Conservation (phyloP, 2,329 filamentous ascomycete species). For the Alternaria sp. region DNA sequence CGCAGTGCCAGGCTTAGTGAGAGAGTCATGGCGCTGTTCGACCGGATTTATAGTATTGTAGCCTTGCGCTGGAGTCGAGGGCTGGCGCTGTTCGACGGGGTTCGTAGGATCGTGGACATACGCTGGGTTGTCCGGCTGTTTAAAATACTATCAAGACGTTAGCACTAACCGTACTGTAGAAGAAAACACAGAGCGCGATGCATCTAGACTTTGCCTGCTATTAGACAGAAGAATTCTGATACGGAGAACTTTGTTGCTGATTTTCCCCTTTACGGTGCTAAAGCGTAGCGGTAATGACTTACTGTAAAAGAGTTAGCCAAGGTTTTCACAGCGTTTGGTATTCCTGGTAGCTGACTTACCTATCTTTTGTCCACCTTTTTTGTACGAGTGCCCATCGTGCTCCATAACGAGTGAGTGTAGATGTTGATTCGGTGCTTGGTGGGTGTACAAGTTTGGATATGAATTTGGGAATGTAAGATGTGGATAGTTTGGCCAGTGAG, state of each 20-base stretch:
- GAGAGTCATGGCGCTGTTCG: not conserved
- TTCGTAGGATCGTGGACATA: not conserved
- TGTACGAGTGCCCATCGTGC: not conserved
- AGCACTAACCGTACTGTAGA: not conserved
- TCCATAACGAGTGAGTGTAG: not conserved
- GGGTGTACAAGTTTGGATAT: not conserved
- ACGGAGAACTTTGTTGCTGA: not conserved
- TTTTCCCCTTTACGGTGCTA: not conserved
- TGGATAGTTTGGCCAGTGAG: not conserved
- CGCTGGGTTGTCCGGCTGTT: not conserved
- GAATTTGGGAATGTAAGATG: not conserved
- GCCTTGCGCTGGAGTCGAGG: not conserved
- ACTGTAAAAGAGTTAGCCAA: not conserved
- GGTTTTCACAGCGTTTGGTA: not conserved
- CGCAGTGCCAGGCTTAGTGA: not conserved
- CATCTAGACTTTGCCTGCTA: not conserved
- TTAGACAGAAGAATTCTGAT: not conserved
- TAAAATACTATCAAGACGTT: not conserved
- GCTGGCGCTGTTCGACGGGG: not conserved
- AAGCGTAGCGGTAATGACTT: not conserved
- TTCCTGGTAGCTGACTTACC: not conserved
- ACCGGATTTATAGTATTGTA: not conserved
- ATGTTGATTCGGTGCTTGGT: not conserved
- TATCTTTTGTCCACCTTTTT: not conserved
- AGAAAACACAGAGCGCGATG: not conserved